Evolutionary conservation across 192 early-diverging fungal species (phyloP).

Genomic region (Podila epicladia): DNA sequence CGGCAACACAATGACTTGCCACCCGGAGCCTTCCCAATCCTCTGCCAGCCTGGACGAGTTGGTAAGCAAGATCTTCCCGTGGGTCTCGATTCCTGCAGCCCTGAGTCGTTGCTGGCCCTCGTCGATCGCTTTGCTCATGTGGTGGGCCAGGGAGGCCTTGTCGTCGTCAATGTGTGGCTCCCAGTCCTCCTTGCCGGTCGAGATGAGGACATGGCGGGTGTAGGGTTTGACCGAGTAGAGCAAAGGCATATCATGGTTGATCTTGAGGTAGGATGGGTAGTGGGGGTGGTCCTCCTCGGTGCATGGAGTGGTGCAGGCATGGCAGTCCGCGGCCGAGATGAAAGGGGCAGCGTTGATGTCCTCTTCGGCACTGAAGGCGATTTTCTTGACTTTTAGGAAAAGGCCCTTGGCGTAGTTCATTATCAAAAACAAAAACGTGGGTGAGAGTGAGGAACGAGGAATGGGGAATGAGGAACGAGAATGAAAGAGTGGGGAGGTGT

Average conservation of each 20-base stretch:
- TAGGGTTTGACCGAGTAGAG: slow-evolving; percentile 65
- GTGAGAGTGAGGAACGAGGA: slow-evolving; percentile 1
- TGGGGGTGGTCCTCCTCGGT: slow-evolving; percentile 45
- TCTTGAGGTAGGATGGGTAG: slow-evolving; percentile 62
- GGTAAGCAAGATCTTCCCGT: slow-evolving; percentile 21
- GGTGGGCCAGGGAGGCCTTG: slow-evolving; percentile 50
- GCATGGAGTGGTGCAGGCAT: slow-evolving; percentile 30
- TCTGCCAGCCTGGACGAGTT: slow-evolving; percentile 32
- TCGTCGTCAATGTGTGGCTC: slow-evolving; percentile 60
- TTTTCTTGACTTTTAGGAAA: slow-evolving; percentile 13
- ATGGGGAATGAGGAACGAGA: neutral
- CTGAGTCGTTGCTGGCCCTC: slow-evolving; percentile 11
- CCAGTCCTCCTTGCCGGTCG: slow-evolving; percentile 64
- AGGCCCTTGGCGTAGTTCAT: slow-evolving; percentile 34
- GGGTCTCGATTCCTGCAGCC: neutral
- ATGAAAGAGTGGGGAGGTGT: neutral
- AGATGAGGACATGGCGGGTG: slow-evolving; percentile 64
- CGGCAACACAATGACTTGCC: slow-evolving; percentile 37
- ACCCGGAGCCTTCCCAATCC: slow-evolving; percentile 35
- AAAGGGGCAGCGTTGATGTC: slow-evolving; percentile 20
- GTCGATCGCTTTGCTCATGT: slow-evolving; percentile 43
- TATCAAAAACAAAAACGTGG: neutral
- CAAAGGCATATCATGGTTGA: slow-evolving; percentile 52
- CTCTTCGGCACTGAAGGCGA: neutral
- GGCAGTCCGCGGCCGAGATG: slow-evolving; percentile 26